Base-by-base conservation (phyloP, 2,329 filamentous ascomycete genomes). In the Tolypocladium inflatum region DNA sequence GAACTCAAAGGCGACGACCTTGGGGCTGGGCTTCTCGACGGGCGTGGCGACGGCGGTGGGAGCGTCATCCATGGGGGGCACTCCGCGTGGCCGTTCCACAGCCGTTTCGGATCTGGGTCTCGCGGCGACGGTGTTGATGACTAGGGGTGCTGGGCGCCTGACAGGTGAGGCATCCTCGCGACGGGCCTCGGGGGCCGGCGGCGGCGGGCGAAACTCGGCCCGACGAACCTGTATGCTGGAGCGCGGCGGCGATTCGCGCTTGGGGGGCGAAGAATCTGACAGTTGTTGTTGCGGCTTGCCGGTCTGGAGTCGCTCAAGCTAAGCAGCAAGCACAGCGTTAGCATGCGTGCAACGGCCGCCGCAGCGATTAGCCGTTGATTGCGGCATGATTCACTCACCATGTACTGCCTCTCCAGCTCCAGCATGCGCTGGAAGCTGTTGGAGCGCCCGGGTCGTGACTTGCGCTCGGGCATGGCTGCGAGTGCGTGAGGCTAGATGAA, bases 391-490 rank as follows among this genome's bases (percentile, higher is more conserved):
- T 30, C 30, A 66, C 75, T 73, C 74, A 85, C 83, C 79, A 82
- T 83, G 69, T 74, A 77, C 66, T 75, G 76, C 66, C 79, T 81
- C 66, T 85, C 83, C 55, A 85, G 70, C 63, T 84, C 80, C 54
- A 85, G 74, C 82, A 85, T 84, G 59, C 74, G 76, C 67, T 83
- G 76, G 62, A 85, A 77, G 68, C 77, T 82, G 66, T 77, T 76
- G 61, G 74, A 73, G 64, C 73, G 72, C 55, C 58, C 61, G 10
- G 62, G 61, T 15, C 58, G 59, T 56, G 58, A 57, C 54, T 60
- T 63, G 54, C 57, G 52, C 43, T 58, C 58, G 23, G 58, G 37
- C 58, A 62, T 63, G 56, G 57, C 38, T 41, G 17, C 26, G 39
- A 42, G 11, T 30, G 26, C 26, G n/a, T n/a, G 26, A 30, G 45